Evolutionary conservation across 2,329 filamentous ascomycete genomes (phyloP), one percentile per base, ranked within the genome.

Genomic region (Lecanosticta acicola): DNA sequence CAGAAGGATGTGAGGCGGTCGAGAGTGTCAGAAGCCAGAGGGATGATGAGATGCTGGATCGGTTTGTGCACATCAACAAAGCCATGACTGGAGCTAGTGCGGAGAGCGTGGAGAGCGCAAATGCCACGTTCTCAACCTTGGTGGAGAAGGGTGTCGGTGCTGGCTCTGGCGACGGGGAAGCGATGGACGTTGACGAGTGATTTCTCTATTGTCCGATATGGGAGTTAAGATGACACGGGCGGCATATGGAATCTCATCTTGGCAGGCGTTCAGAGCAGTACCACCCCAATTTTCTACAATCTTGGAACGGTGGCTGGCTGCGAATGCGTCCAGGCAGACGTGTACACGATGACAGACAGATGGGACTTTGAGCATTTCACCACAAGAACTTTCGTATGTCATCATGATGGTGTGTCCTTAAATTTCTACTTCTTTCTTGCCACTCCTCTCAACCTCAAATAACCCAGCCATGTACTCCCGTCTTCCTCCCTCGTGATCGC

Each of bases 401-500:
- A n/a, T n/a, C n/a, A n/a, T n/a, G n/a, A n/a, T n/a, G n/a, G n/a
- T n/a, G n/a, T n/a, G n/a, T n/a, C n/a, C n/a, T n/a, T n/a, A n/a
- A n/a, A n/a, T n/a, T n/a, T n/a, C 33, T 35, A 37, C 35, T 37
- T 32, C 50, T 63, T 69, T 41, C 54, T 61, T 3, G 69, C 70
- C 43, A 69, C 56, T 17, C 60, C 70, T 35, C 70, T 66, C 46
- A 73, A 56, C 48, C 71, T 62, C n/a, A 73, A 68, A 61, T 73
- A 73, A 20, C 70, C 70, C 39, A 74, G 48, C 66, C 67, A 76
- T 55, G 63, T 58, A 49, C 74, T 75, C 10, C 78, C 78, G 38
- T 80, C 80, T 11, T 71, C 73, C 0, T 75, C 75, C 49, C 72
- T 72, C 42, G 63, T 70, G 45, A 80, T 78, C 3, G 81, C 74